Conservation (phyloP, 1,284 basidiomycete genomes). For the Singerocomus inundabilis region DNA sequence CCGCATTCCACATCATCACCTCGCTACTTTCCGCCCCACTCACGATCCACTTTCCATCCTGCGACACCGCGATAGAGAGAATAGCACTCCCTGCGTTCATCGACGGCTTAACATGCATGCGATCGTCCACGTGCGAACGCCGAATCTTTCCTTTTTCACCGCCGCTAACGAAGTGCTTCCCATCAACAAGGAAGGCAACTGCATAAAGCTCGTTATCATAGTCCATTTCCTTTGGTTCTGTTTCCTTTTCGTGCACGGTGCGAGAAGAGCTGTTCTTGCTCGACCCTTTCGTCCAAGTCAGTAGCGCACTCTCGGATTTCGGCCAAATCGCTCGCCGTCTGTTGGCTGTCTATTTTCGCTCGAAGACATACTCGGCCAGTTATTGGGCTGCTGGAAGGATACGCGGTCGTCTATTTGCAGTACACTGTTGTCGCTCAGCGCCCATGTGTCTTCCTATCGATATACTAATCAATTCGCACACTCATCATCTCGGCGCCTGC, state of each 20-base stretch:
- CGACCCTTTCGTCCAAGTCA: too few species aligned
- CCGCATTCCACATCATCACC: conserved; percentile 10
- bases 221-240: background rate
- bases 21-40: conserved; percentile 2
- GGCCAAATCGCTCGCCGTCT: too few species aligned
- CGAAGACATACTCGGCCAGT: too few species aligned
- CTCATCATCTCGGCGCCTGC: too few species aligned
- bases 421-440: too few species aligned
- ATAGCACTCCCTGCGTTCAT: conserved; percentile 1
- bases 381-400: too few species aligned
- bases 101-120: conserved; percentile 1
- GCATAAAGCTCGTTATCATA: background rate
- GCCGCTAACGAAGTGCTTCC: conserved; percentile 4
- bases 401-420: too few species aligned
- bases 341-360: too few species aligned
- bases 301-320: too few species aligned
- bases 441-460: too few species aligned
- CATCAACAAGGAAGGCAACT: conserved; percentile 1
- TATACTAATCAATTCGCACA: too few species aligned
- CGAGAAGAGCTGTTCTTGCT: background rate
- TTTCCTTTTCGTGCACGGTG: background rate
- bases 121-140: conserved; percentile 8
- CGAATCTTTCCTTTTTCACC: background rate
- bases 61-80: conserved; percentile 7
- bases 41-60: conserved; percentile 13